These are phyloP conservation scores for Scedosporium dehoogii DNA, from an alignment of 2,329 filamentous ascomycete genomes.

Conservation along the genomic window DNA sequence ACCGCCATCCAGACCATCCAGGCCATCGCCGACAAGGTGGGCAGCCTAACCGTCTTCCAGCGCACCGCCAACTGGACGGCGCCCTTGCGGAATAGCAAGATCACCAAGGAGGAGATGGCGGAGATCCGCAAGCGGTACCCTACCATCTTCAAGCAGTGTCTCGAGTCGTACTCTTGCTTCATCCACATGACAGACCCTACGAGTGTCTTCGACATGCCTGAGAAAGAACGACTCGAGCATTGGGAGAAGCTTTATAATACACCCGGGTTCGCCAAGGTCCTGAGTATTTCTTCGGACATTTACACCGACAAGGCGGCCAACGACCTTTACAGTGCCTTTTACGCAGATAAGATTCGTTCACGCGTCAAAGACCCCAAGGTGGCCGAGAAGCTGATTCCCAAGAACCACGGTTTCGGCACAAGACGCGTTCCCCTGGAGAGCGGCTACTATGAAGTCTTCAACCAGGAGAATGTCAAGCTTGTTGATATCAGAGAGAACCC, in stretches of 20 bases:
- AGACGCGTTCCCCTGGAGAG: constrained; percentile 53
- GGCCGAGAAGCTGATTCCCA: constrained; percentile 44
- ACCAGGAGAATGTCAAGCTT: constrained; percentile 50
- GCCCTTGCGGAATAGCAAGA: constrained; percentile 46
- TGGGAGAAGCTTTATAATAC: constrained; percentile 22
- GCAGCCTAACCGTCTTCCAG: constrained; percentile 52
- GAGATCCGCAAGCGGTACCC: constrained; percentile 21
- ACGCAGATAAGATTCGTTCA: constrained; percentile 41
- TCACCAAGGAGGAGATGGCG: constrained; percentile 44
- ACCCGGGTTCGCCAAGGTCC: constrained; percentile 27
- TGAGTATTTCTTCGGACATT: constrained; percentile 13
- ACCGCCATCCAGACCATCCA: constrained; percentile 48
- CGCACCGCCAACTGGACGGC: constrained; percentile 57
- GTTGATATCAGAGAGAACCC: constrained; percentile 38
- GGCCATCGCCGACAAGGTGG: constrained; percentile 37
- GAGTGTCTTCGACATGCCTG: constrained; percentile 28
- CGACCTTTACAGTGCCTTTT: constrained; percentile 25
- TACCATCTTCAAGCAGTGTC: constrained; percentile 44
- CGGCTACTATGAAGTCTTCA: constrained; percentile 56
- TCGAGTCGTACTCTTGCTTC: constrained; percentile 44
- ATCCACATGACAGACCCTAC: constrained; percentile 39
- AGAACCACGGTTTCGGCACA: constrained; percentile 54
- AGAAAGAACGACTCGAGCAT: constrained; percentile 16
- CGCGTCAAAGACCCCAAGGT: constrained; percentile 45
- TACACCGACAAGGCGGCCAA: constrained; percentile 18